Percentiles rank a stretch among this genome's conserved stretches.
Conservation (phyloP, 192 early-diverging fungal species). For the Coemansia sp. region DNA sequence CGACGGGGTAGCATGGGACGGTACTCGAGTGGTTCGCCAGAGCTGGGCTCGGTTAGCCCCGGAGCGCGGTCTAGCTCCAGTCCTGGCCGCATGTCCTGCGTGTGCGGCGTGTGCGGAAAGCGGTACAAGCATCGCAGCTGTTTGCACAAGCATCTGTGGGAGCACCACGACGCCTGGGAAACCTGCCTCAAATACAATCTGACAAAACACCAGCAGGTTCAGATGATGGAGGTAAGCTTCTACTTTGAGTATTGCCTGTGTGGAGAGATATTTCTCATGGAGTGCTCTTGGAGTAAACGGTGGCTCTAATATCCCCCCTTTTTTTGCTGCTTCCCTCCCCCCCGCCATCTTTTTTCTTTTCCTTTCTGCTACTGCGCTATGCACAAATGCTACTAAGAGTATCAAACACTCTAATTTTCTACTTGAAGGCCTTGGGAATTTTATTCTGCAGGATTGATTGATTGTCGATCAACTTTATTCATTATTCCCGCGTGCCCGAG, state of each 20-base stretch:
- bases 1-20: conserved; percentile 33
- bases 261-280: background rate
- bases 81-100: conserved; percentile 49
- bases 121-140: conserved; percentile 64
- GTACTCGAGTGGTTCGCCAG: conserved; percentile 42
- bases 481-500: conserved; percentile 1
- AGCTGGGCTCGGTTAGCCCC: conserved; percentile 35
- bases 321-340: background rate
- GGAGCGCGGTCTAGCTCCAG: conserved; percentile 42
- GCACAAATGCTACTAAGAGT: background rate
- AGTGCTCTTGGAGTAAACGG: background rate
- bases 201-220: conserved; percentile 65
- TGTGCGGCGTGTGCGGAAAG: conserved; percentile 59
- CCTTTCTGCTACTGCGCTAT: background rate
- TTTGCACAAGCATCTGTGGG: conserved; percentile 61
- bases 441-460: background rate
- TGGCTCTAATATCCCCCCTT: background rate
- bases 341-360: background rate
- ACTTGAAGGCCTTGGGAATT: background rate
- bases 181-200: conserved; percentile 61
- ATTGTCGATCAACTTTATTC: conserved; percentile 1
- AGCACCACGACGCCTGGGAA: conserved; percentile 65
- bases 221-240: conserved; percentile 63
- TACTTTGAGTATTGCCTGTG: background rate
- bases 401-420: background rate